phyloP scores from a whole-genome alignment of 257 asterid species.

The Avicennia marina region DNA sequence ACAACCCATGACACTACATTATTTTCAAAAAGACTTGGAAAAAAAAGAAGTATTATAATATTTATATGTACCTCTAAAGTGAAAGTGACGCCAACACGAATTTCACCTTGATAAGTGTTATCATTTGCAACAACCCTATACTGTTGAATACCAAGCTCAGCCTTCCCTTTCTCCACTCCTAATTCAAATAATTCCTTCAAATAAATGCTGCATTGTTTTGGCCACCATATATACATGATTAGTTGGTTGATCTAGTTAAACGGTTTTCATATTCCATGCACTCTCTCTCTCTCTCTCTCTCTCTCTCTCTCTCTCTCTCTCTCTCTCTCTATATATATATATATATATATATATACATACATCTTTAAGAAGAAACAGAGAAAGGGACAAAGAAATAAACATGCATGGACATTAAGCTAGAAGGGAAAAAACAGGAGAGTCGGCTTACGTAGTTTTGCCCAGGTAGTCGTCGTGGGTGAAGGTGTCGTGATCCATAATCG shows the following conservation, averaged over 20 bases:
- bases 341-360: no score
- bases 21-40: no score
- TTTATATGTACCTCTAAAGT: slow-evolving; percentile 30
- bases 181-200: slow-evolving; percentile 51
- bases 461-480: slow-evolving; percentile 48
- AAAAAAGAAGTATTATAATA: no score
- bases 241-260: no score
- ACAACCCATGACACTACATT: no score
- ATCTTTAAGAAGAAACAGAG: background rate
- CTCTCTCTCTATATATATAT: no score
- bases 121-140: slow-evolving; percentile 44
- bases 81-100: slow-evolving; percentile 56
- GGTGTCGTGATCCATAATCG: slow-evolving; percentile 50
- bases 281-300: no score
- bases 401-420: background rate
- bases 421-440: background rate
- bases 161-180: slow-evolving; percentile 56
- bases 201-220: slow-evolving; percentile 61
- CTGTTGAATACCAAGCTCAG: slow-evolving; percentile 46
- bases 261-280: no score
- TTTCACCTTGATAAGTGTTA: slow-evolving; percentile 50
- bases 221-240: no score
- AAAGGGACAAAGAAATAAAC: background rate
- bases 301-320: no score
- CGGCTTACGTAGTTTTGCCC: slow-evolving; percentile 52